Evolutionary conservation across 177 flowering plant species (phyloP).

Genomic region (Tripterygium wilfordii): DNA sequence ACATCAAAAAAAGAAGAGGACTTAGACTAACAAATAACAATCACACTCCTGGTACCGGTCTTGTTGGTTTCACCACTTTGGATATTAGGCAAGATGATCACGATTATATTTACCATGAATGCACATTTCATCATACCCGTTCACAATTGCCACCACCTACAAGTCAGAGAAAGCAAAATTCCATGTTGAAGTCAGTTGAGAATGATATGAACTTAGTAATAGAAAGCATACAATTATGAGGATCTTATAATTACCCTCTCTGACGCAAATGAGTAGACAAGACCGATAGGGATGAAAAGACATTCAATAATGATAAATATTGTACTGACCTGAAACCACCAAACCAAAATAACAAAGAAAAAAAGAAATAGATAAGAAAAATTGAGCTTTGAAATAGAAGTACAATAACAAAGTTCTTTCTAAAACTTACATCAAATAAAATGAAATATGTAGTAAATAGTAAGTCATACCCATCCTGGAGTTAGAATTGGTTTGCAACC

Average conservation of each 20-base stretch:
- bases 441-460: neutral
- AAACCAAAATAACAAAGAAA: neutral
- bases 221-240: too few species aligned
- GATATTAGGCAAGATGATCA: conserved; percentile 38
- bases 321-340: conserved; percentile 55
- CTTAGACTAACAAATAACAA: conserved; percentile 44
- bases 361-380: neutral
- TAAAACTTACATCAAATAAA: neutral
- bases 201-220: neutral
- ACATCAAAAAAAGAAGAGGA: neutral
- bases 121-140: conserved; percentile 57
- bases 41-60: conserved; percentile 49
- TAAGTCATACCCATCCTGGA: conserved; percentile 60
- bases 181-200: neutral
- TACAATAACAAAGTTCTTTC: too few species aligned
- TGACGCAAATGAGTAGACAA: conserved; percentile 68
- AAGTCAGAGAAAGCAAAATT: conserved; percentile 7
- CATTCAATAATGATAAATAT: conserved; percentile 42
- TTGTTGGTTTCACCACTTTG: conserved; percentile 50
- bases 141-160: conserved; percentile 72
- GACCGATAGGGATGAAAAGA: conserved; percentile 72
- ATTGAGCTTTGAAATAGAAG: neutral
- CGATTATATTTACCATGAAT: conserved; percentile 30
- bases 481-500: conserved; percentile 89
- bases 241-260: conserved; percentile 54